Conservation (phyloP, 2,329 filamentous ascomycete genomes). For the Penicillium expansum region DNA sequence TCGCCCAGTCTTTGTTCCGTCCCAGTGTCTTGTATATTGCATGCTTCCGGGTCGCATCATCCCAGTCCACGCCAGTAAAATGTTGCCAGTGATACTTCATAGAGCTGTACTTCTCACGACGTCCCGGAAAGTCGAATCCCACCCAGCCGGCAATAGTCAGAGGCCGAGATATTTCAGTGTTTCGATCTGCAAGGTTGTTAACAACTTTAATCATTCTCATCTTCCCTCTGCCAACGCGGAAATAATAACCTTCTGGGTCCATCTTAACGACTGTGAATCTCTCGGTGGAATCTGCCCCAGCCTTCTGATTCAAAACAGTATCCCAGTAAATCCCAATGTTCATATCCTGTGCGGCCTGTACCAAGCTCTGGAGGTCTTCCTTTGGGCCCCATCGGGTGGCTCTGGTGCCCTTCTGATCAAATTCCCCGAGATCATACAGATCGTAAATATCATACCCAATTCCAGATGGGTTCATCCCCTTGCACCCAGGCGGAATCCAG, state of each 20-base stretch:
- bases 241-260: slow-evolving; percentile 46
- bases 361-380: slow-evolving; percentile 58
- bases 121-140: slow-evolving; percentile 63
- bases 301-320: slow-evolving; percentile 70
- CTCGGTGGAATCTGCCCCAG: slow-evolving; percentile 64
- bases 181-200: slow-evolving; percentile 48
- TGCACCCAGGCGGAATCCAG: slow-evolving; percentile 71
- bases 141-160: slow-evolving; percentile 67
- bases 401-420: slow-evolving; percentile 63
- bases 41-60: slow-evolving; percentile 55
- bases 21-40: slow-evolving; percentile 65
- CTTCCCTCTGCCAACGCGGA: background rate
- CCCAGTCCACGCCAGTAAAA: slow-evolving; percentile 67
- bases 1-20: slow-evolving; percentile 62
- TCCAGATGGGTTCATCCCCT: slow-evolving; percentile 58
- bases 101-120: slow-evolving; percentile 57
- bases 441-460: slow-evolving; percentile 71
- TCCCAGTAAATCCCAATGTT: slow-evolving; percentile 65
- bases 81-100: slow-evolving; percentile 65
- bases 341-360: slow-evolving; percentile 50
- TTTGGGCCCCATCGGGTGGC: slow-evolving; percentile 68
- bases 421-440: slow-evolving; percentile 68
- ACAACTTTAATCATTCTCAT: background rate
- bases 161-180: slow-evolving; percentile 51
- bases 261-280: slow-evolving; percentile 63